Base-by-base conservation (phyloP, 768 basidiomycete genomes). In the Rhodotorula toruloides region DNA sequence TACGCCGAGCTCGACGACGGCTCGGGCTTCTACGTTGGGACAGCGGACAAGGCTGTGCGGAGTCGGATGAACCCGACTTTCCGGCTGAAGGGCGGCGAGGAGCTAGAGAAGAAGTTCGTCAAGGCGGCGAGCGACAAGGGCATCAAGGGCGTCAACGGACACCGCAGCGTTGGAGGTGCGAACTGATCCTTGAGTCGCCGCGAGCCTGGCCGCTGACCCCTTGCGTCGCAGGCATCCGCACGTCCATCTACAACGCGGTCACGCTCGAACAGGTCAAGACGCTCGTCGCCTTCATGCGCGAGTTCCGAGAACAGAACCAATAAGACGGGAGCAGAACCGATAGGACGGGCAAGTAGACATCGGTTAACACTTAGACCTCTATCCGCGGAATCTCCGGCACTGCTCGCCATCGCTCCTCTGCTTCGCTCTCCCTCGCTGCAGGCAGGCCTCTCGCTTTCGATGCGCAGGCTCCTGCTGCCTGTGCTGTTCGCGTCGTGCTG, bases 41-140 rank as follows among this genome's bases (percentile, higher is more conserved):
- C 87, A 75, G 92, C 94, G 13, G 72, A 74, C 27, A 81, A 84
- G 74, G 81, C 82, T 63, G 87, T 86, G 54, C 83, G 87, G 65
- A 97, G 93, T 78, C 88, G 89, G 85, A 98, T 98, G 94, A 99
- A 99, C 76, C 82, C 90, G 22, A 89, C 90, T 1, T 98, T 97
- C 78, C 83, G 84, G 58, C 80, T 93, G 19, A 70, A 84, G 19
- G 76, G 74, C 0, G 88, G 86, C 0, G 86, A 89, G n/a, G 87
- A 82, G 2, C 82, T 81, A 27, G 80, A 96, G 77, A 83, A 84
- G 73, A 78, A 80, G 72, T 98, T 97, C 77, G 76, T 98, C 70
- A 81, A 82, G 27, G 90, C 88, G 16, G 93, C 93, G 0, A 87
- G 91, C 74, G 81, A 80, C 72, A 80, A 77, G 63, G 90, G 89